Evolutionary conservation across 345 rosid genomes (phyloP).

Genomic region (Mangifera indica): DNA sequence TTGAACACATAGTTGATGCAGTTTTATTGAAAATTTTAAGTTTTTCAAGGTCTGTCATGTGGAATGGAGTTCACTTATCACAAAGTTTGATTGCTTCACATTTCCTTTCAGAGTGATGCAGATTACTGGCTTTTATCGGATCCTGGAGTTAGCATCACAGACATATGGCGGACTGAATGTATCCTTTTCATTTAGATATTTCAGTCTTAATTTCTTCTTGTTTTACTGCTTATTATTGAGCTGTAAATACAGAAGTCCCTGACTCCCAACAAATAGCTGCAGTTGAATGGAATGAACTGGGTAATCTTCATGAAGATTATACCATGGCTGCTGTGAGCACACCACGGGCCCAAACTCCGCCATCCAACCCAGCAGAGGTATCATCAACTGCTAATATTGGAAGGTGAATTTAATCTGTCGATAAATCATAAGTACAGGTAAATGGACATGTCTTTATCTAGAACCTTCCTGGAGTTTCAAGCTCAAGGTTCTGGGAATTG

Average conservation of each 20-base stretch:
- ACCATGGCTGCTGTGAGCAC: constrained; percentile 36
- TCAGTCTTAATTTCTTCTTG: not conserved
- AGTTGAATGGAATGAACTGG: constrained; percentile 57
- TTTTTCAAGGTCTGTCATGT: constrained; percentile 1
- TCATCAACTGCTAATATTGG: constrained; percentile 36
- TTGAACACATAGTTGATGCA: not conserved
- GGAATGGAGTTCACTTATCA: constrained; percentile 2
- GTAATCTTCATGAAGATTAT: constrained; percentile 41
- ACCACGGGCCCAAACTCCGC: constrained; percentile 58
- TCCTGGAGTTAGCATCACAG: constrained; percentile 80
- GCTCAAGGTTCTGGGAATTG: constrained; percentile 11
- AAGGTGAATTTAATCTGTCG: constrained; percentile 24
- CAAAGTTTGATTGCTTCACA: constrained; percentile 13
- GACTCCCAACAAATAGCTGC: constrained; percentile 41
- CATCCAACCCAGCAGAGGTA: constrained; percentile 40
- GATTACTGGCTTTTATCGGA: constrained; percentile 98
- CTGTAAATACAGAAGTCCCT: constrained; percentile 24
- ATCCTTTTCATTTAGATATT: constrained; percentile 42
- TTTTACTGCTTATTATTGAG: constrained; percentile 5
- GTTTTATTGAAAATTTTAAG: not conserved
- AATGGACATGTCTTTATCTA: not conserved
- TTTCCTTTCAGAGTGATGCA: constrained; percentile 59
- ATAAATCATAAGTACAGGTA: not conserved
- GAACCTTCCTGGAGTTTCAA: not conserved
- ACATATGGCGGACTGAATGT: constrained; percentile 83